These are phyloP conservation scores for Vigna reflexopilosa DNA, from an alignment of 306 rosid genomes.

Conservation along the genomic window DNA sequence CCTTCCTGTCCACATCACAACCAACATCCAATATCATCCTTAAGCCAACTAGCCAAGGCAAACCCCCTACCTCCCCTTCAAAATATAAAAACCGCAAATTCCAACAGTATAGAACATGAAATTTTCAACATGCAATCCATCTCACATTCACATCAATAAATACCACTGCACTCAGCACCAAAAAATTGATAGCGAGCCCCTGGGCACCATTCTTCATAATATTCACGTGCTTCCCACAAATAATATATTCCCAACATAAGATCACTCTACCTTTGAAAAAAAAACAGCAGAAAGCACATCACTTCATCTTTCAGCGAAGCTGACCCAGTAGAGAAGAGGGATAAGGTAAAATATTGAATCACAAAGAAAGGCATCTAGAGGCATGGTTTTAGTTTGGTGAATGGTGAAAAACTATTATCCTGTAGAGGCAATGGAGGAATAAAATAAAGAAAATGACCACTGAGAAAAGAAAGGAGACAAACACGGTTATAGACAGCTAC, in stretches of 20 bases:
- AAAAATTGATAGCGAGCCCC: conserved; percentile 49
- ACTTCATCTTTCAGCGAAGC: conserved; percentile 43
- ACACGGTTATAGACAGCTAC: conserved; percentile 13
- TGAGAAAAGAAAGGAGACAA: not conserved
- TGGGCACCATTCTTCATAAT: conserved; percentile 56
- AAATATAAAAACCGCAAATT: conserved; percentile 70
- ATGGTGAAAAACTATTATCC: conserved; percentile 4
- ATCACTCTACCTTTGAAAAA: conserved; percentile 36
- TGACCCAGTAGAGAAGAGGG: conserved; percentile 32
- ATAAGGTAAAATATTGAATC: conserved; percentile 9
- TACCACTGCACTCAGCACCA: conserved; percentile 61
- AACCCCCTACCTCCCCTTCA: conserved; percentile 81
- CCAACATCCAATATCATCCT: conserved; percentile 92
- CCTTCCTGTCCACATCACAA: conserved; percentile 99
- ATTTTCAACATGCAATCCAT: conserved; percentile 67
- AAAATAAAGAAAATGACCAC: conserved; percentile 17
- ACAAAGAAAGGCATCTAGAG: conserved; percentile 7
- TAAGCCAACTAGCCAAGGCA: conserved; percentile 61
- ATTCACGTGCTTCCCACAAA: conserved; percentile 47
- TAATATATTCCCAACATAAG: conserved; percentile 49
- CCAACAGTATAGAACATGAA: conserved; percentile 65
- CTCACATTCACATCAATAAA: conserved; percentile 63
- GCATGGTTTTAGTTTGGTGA: conserved; percentile 8
- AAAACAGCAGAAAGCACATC: conserved; percentile 15
- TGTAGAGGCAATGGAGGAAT: not conserved